Base-by-base conservation (phyloP, 345 rosid genomes). In the Populus pruinosa region DNA sequence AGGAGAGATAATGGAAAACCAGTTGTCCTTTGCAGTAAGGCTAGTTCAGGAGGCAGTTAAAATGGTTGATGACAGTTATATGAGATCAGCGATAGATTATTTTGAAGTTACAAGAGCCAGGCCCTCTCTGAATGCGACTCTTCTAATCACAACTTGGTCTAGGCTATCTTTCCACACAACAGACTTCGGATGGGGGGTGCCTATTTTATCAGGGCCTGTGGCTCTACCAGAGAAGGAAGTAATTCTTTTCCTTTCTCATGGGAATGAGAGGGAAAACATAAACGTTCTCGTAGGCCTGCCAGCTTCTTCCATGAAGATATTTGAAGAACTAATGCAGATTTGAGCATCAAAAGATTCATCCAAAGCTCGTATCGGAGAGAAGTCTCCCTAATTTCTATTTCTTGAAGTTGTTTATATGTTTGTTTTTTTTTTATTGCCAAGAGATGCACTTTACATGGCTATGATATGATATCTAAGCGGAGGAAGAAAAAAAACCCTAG, bases 151-250 rank as follows among this genome's bases (percentile, higher is more conserved):
- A 31, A 87, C 97, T 20, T 96, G 99, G 96, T 89, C 94, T 18
- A 89, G 90, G 82, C 82, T 96, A 50, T 80, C 97, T 44, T 92
- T 96, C 81, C 87, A 91, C 76, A 84, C 94, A 0, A 91, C 87
- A n/a, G 92, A 96, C 55, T 93, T 93, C 61, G 97, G 96, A 35
- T 95, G 97, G 98, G 97, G 99, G 27, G 90, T 88, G 77, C 93
- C 98, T 2, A 62, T 90, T 39, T 76, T 87, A 4, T 87, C 97
- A 43, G 94, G 98, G 47, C 97, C 98, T 1, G 98, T 92, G 13
- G 88, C 91, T 43, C 87, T 93, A 82, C 99, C 99, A 0, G 93
- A 93, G 86, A 92, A 91, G 85, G 94, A 90, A 83, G 99, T 93
- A 21, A 85, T 87, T 70, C 84, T 93, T 77, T 91, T 93, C 76